A percentile compares a stretch with the other conserved stretches of the same genome.
phyloP scores from a whole-genome alignment of 1,284 basidiomycete species.

The Irpex lacteus region DNA sequence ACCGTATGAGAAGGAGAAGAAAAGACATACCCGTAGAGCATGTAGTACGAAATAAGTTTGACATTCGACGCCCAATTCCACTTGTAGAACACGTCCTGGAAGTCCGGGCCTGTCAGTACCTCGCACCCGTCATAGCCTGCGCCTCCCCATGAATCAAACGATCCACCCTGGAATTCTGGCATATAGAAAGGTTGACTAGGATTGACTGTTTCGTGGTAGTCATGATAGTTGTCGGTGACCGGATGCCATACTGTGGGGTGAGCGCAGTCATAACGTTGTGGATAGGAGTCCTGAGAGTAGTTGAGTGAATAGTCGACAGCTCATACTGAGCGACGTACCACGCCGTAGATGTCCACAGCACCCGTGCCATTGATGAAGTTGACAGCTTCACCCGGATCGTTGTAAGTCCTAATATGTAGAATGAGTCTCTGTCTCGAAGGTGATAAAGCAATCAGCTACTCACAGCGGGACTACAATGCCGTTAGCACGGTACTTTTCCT shows the following conservation, averaged over 20 bases:
- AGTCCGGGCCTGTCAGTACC: slow-evolving; percentile 63
- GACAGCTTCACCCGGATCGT: slow-evolving; percentile 55
- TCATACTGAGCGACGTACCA: slow-evolving; percentile 29
- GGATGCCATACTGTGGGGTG: slow-evolving; percentile 58
- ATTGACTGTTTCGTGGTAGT: slow-evolving; percentile 54
- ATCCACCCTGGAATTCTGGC: slow-evolving; percentile 54
- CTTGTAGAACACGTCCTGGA: slow-evolving; percentile 73
- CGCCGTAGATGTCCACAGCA: slow-evolving; percentile 51
- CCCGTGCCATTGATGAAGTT: slow-evolving; percentile 73
- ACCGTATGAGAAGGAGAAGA: background rate
- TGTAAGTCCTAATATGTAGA: slow-evolving; percentile 47
- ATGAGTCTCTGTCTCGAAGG: background rate
- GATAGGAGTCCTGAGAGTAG: slow-evolving; percentile 56
- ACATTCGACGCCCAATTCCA: slow-evolving; percentile 75
- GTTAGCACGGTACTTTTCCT: slow-evolving; percentile 50
- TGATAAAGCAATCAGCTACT: background rate
- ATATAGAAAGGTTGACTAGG: slow-evolving; percentile 64
- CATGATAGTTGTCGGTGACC: slow-evolving; percentile 53
- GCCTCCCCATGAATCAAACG: slow-evolving; percentile 75
- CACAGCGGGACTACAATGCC: slow-evolving; percentile 63
- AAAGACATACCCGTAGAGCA: slow-evolving; percentile 67
- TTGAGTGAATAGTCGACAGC: background rate
- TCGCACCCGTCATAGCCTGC: slow-evolving; percentile 54
- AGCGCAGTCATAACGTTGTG: slow-evolving; percentile 73
- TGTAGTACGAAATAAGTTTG: slow-evolving; percentile 76